Evolutionary conservation across 345 rosid species (phyloP).

Genomic region (Toxicodendron radicans): DNA sequence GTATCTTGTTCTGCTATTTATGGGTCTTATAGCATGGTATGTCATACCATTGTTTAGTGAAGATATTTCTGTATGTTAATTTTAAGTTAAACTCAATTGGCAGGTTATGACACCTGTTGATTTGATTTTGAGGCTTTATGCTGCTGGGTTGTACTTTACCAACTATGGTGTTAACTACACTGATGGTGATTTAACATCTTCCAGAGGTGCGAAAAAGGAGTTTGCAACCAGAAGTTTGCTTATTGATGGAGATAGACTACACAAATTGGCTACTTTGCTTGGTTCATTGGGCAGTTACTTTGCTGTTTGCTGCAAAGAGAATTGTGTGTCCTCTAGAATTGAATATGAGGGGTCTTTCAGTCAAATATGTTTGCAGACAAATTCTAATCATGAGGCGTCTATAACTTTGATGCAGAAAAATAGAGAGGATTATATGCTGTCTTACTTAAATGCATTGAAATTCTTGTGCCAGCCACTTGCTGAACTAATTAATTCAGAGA

Average conservation of each 20-base stretch:
- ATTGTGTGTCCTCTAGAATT: constrained; percentile 17
- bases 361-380: constrained; percentile 26
- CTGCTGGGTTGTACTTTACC: constrained; percentile 50
- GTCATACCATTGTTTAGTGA: constrained; percentile 17
- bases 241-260: constrained; percentile 42
- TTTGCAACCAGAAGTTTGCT: constrained; percentile 40
- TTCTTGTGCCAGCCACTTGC: constrained; percentile 84
- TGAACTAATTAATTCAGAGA: constrained; percentile 60
- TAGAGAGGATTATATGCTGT: constrained; percentile 34
- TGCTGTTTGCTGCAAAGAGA: constrained; percentile 33
- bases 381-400: constrained; percentile 26
- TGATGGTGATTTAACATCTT: constrained; percentile 33
- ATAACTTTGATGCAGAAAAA: constrained; percentile 30
- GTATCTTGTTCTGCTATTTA: constrained; percentile 42
- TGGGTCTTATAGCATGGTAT: not conserved
- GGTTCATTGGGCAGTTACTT: constrained; percentile 44
- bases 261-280: constrained; percentile 47
- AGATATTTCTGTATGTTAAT: constrained; percentile 22
- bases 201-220: constrained; percentile 36
- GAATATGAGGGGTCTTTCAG: constrained; percentile 21
- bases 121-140: constrained; percentile 69
- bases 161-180: constrained; percentile 32
- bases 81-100: constrained; percentile 29
- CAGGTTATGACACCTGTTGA: constrained; percentile 58
- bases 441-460: constrained; percentile 56